These are phyloP conservation scores for Yamadazyma triangularis DNA, from an alignment of 1,139 yeast species.

Conservation along the genomic window DNA sequence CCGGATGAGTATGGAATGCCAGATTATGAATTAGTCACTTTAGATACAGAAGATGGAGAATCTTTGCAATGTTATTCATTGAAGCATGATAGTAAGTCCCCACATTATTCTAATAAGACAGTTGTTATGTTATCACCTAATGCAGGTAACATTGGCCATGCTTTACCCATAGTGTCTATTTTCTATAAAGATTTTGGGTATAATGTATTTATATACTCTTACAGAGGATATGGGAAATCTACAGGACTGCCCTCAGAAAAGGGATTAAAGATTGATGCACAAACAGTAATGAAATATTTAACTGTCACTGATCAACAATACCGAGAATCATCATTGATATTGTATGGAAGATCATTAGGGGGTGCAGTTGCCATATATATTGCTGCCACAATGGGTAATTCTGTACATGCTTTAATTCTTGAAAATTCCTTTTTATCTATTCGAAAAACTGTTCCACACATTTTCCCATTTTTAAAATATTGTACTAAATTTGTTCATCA, in stretches of 20 bases:
- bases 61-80: constrained; percentile 39
- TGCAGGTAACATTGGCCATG: constrained; percentile 96
- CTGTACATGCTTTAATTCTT: constrained; percentile 60
- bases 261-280: constrained; percentile 83
- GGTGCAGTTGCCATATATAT: constrained; percentile 92
- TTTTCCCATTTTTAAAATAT: constrained; percentile 64
- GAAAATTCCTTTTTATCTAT: constrained; percentile 87
- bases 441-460: constrained; percentile 74
- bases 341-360: constrained; percentile 90
- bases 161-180: constrained; percentile 74
- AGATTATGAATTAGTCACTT: constrained; percentile 51
- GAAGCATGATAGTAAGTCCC: constrained; percentile 41
- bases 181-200: constrained; percentile 63
- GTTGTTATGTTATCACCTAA: constrained; percentile 81
- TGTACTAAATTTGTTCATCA: constrained; percentile 68
- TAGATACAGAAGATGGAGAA: constrained; percentile 68
- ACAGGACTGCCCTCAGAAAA: constrained; percentile 73
- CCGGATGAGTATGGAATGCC: constrained; percentile 73
- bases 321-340: constrained; percentile 49
- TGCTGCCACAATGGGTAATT: constrained; percentile 50
- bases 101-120: constrained; percentile 57
- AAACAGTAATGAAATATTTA: constrained; percentile 61
- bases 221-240: constrained; percentile 88
- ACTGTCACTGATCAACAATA: constrained; percentile 48
- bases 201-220: constrained; percentile 83